Conservation (phyloP, 2,329 filamentous ascomycete species). For the Colletotrichum kahawae region DNA sequence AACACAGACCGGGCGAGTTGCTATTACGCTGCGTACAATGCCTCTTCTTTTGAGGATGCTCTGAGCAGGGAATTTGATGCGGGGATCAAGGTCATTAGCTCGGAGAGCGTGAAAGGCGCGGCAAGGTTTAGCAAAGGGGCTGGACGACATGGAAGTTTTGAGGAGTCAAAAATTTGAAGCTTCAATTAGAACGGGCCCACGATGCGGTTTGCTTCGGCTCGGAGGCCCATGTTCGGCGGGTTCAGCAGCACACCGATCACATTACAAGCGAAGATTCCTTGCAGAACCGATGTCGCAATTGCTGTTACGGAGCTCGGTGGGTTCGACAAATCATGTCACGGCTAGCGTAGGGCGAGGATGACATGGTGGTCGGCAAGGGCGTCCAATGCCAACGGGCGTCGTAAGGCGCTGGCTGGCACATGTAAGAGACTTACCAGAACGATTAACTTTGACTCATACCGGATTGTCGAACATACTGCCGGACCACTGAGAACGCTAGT, state of each 20-base stretch:
- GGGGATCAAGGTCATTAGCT: conserved; percentile 44
- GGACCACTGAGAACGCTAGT: not conserved
- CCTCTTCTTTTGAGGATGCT: conserved; percentile 54
- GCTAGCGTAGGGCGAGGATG: not conserved
- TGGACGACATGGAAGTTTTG: conserved; percentile 3
- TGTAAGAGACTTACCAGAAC: not conserved
- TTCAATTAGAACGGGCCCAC: not conserved
- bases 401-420: not conserved
- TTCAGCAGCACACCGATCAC: not conserved
- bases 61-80: conserved; percentile 51
- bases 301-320: not conserved
- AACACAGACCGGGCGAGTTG: conserved; percentile 51
- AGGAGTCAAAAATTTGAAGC: not conserved
- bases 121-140: not conserved
- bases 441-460: not conserved
- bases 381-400: not conserved
- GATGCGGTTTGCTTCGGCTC: not conserved
- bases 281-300: not conserved
- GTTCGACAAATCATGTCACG: not conserved
- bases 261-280: not conserved
- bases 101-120: conserved; percentile 40
- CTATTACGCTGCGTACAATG: conserved; percentile 56
- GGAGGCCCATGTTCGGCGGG: not conserved
- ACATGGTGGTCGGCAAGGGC: not conserved
- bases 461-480: not conserved